A percentile compares a stretch with the other conserved stretches of the same genome.
phyloP scores from a whole-genome alignment of 495 filamentous ascomycete genomes.

The Penicillium cataractarum region DNA sequence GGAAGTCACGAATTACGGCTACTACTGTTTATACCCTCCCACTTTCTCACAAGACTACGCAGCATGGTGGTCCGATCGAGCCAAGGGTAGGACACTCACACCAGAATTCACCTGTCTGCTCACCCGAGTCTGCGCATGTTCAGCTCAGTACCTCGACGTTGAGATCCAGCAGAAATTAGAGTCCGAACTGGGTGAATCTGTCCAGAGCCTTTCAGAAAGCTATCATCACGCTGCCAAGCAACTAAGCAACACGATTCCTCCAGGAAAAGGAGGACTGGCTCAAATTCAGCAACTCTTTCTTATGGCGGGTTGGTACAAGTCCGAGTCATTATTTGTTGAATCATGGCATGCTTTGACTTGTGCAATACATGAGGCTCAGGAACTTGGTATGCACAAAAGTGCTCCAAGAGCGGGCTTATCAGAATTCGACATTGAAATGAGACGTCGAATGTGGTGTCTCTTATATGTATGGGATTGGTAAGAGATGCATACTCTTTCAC shows the following conservation, averaged over 20 bases:
- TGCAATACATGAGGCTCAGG: conserved; percentile 54
- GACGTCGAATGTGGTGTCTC: conserved; percentile 42
- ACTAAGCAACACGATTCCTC: conserved; percentile 47
- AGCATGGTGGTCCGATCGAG: conserved; percentile 49
- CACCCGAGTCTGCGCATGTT: conserved; percentile 56
- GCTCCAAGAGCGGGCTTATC: conserved; percentile 37
- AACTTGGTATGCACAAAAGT: conserved; percentile 54
- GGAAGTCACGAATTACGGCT: conserved; percentile 51
- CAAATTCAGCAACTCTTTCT: conserved; percentile 58
- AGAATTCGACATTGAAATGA: conserved; percentile 46
- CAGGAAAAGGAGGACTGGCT: conserved; percentile 49
- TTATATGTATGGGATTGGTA: conserved; percentile 45
- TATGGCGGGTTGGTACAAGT: conserved; percentile 56
- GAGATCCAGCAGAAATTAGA: conserved; percentile 47
- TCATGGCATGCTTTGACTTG: conserved; percentile 53
- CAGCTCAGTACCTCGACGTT: conserved; percentile 46
- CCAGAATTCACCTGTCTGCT: conserved; percentile 55
- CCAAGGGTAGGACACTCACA: conserved; percentile 31
- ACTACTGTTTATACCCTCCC: conserved; percentile 52
- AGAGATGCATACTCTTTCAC: conserved; percentile 1
- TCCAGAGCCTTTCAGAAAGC: conserved; percentile 40
- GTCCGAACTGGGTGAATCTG: conserved; percentile 45
- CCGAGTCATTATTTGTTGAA: conserved; percentile 54
- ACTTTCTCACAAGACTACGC: conserved; percentile 52
- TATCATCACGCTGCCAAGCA: conserved; percentile 49